Conservation (phyloP, 441 rosid species). For the Pelargonium citronellum region DNA sequence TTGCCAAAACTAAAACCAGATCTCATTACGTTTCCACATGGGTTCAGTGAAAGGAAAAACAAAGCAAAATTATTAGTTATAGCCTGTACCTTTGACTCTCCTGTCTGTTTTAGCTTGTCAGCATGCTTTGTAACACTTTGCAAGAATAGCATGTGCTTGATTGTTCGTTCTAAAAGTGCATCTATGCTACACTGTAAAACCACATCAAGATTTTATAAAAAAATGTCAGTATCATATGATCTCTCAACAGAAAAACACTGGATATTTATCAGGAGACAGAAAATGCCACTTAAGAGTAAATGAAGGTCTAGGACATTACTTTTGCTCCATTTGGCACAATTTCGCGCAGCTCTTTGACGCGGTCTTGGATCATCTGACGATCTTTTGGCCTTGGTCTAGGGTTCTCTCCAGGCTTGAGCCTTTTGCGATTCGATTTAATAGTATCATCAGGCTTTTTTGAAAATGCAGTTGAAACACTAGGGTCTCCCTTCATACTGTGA, state of each 20-base stretch:
- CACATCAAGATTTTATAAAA: conserved; percentile 15
- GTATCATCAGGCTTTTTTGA: conserved; percentile 62
- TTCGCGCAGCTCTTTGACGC: conserved; percentile 92
- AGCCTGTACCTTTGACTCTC: conserved; percentile 65
- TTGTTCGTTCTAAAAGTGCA: conserved; percentile 81
- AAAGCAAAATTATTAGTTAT: not conserved
- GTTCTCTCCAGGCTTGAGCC: conserved; percentile 88
- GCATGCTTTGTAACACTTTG: conserved; percentile 89
- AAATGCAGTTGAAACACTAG: conserved; percentile 47
- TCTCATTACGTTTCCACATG: not conserved
- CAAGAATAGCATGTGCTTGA: conserved; percentile 97
- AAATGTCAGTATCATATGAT: conserved; percentile 6
- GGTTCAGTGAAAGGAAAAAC: not conserved
- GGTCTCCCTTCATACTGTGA: conserved; percentile 42
- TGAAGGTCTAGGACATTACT: conserved; percentile 38
- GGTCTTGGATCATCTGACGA: conserved; percentile 97
- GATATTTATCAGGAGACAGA: not conserved
- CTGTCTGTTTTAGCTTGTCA: conserved; percentile 76
- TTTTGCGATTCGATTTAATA: conserved; percentile 64
- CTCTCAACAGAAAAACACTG: conserved; percentile 7
- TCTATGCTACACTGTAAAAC: conserved; percentile 87
- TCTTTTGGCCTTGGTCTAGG: conserved; percentile 97
- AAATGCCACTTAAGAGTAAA: not conserved
- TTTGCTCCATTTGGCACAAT: conserved; percentile 89
- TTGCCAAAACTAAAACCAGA: conserved; percentile 5